Evolutionary conservation across 129 eudicot genomes (phyloP), one percentile per base, ranked within the genome.

Genomic region (Helichrysum umbraculigerum): DNA sequence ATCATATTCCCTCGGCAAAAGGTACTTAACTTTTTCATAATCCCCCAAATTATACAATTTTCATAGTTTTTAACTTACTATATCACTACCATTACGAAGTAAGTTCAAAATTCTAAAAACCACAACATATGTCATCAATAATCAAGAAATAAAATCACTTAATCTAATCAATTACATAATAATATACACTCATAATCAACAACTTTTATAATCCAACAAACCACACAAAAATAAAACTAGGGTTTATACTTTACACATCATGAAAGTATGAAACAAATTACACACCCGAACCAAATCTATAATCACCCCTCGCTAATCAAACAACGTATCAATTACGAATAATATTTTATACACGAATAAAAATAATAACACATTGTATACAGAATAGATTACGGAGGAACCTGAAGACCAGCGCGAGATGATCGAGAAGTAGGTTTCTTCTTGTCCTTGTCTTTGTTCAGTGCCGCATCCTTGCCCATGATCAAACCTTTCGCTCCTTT

Each of bases 371-470:
- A 63, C 44, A 42, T 25, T 17, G 47, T 25, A n/a, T 20, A 19
- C 33, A 66, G 65, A 75, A 44, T 64, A 28, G 12, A 76, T 19
- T 19, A 79, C 34, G 10, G 50, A 67, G 69, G 60, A 1, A 90
- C 97, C 92, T 91, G 92, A 51, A 91, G 97, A 41, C 97, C 97
- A 6, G 97, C 97, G 17, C 97, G 91, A 71, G 97, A 88, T 39
- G 97, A 91, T 63, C 94, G 92, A 60, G 97, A 91, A 72, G 77
- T 78, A 73, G 97, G 92, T 58, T 87, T 87, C 84, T 91, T 91
- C 83, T 89, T 89, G 61, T 89, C 96, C 84, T 91, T 91, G 51
- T 91, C 97, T 82, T 88, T 88, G 64, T 83, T 85, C 15, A 57
- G 33, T 29, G 88, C 87, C 33, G 85, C 74, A n/a, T 79, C 76